These are phyloP conservation scores for Chlorella sp. DNA, from an alignment of 139 green algal species.

Conservation along the genomic window DNA sequence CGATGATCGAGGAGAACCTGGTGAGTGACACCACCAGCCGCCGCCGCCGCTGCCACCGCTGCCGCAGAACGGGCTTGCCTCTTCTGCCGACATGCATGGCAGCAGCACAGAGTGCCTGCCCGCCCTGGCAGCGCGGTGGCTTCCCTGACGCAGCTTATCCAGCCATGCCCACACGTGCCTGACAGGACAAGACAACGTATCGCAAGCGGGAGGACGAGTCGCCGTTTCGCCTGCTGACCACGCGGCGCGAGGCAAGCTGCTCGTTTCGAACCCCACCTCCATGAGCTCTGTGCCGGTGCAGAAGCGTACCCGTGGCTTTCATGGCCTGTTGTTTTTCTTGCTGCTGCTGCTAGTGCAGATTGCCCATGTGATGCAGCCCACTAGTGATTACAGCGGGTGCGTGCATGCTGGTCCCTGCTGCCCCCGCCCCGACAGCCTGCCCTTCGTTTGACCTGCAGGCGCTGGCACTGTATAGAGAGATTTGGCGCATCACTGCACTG, in stretches of 20 bases:
- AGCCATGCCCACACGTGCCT: not conserved
- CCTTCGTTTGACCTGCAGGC: not conserved
- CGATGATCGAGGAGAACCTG: conserved; percentile 23
- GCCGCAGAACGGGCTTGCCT: not conserved
- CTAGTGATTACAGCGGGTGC: no score
- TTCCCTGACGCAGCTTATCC: no score
- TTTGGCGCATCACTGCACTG: conserved; percentile 18
- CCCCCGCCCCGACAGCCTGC: no score
- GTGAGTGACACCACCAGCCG: not conserved
- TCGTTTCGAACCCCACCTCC: no score
- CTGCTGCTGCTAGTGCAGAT: no score
- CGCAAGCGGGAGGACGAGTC: conserved; percentile 4
- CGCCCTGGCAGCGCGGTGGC: no score
- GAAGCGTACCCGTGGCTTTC: no score
- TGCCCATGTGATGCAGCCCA: no score
- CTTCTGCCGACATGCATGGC: not conserved
- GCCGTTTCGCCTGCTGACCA: conserved; percentile 30
- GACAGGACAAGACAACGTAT: conserved; percentile 25
- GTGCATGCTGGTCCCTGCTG: no score
- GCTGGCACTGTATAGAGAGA: conserved; percentile 38
- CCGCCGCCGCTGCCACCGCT: not conserved
- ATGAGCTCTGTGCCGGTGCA: no score
- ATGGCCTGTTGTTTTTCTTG: no score
- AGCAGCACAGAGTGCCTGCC: not conserved
- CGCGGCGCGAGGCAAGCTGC: conserved; percentile 9